Conservation (phyloP, 176 grass and related monocot genomes). For the Triticum dicoccoides region DNA sequence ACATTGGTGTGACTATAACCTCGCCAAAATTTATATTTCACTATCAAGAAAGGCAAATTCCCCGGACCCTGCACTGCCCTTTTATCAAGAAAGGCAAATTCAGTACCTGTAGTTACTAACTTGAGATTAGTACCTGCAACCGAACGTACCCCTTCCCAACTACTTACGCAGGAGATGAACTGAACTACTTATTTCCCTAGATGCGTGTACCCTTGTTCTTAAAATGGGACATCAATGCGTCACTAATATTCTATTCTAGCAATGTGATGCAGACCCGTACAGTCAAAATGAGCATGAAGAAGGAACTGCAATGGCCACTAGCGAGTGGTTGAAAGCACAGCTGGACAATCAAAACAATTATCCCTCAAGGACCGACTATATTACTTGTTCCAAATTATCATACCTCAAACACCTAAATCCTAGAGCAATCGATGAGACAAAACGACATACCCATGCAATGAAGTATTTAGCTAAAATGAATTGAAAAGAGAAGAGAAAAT, state of each 20-base stretch:
- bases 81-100: slow-evolving; percentile 18
- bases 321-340: not conserved
- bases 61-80: no score
- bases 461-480: not conserved
- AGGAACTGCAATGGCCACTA: not conserved
- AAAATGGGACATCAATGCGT: slow-evolving; percentile 11
- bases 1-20: not conserved
- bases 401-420: not conserved
- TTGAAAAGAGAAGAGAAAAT: not conserved
- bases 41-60: slow-evolving; percentile 12
- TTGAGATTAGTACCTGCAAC: slow-evolving; percentile 1
- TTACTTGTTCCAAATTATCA: not conserved
- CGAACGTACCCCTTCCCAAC: not conserved
- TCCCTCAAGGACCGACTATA: not conserved
- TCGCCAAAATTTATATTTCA: slow-evolving; percentile 26
- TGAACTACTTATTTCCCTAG: not conserved
- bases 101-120: slow-evolving; percentile 27
- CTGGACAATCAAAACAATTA: slow-evolving; percentile 2
- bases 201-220: slow-evolving; percentile 2
- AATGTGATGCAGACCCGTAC: not conserved
- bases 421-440: not conserved
- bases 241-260: slow-evolving; percentile 10
- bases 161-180: not conserved
- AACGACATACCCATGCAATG: not conserved
- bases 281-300: slow-evolving; percentile 6